These are phyloP conservation scores for Neonectria sp. DNA, from an alignment of 2,329 filamentous ascomycete species.

Conservation along the genomic window DNA sequence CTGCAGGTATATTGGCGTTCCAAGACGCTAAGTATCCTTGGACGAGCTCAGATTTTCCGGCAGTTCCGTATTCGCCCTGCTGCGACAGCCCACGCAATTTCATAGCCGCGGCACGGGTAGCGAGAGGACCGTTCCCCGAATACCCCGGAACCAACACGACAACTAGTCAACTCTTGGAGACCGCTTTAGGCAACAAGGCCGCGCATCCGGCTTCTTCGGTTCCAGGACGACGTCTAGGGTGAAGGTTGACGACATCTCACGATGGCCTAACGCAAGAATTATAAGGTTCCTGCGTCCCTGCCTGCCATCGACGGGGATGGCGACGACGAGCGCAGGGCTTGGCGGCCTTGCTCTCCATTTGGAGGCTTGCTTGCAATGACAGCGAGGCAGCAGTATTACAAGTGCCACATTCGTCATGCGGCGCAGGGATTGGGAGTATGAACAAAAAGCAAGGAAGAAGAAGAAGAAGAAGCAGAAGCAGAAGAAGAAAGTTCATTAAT, in stretches of 20 bases:
- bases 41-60: neutral
- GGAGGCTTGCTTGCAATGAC: neutral
- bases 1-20: neutral
- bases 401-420: neutral
- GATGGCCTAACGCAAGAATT: constrained; percentile 1
- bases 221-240: too few relatives aligned
- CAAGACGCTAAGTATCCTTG: neutral
- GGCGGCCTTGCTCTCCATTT: neutral
- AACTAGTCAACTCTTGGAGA: neutral
- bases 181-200: constrained; percentile 3
- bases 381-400: neutral
- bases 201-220: neutral
- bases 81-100: neutral
- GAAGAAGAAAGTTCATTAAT: neutral
- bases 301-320: neutral
- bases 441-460: neutral
- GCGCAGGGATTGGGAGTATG: neutral
- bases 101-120: neutral
- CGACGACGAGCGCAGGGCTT: neutral
- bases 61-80: neutral
- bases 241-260: constrained; percentile 3
- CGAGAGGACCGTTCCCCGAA: neutral
- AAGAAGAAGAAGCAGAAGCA: neutral
- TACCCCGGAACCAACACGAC: neutral
- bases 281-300: neutral